These are phyloP conservation scores for Pinus taeda DNA, from an alignment of 75 land plant genomes.

Conservation along the genomic window DNA sequence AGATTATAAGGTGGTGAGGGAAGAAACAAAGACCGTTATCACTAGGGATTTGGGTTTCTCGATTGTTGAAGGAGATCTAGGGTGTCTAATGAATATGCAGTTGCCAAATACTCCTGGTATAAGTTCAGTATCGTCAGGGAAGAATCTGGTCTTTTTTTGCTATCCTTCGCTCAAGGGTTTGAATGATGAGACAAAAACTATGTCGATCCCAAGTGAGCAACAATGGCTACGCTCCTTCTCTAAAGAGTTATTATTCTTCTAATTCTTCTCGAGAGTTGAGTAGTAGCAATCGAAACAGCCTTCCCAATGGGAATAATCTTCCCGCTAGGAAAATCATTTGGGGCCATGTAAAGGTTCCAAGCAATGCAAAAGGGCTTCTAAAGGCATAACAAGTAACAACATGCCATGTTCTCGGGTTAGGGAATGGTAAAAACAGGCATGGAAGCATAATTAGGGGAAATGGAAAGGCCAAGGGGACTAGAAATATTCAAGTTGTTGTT, in stretches of 20 bases:
- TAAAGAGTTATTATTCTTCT: conserved; percentile 1
- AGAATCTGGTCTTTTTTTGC: too few species aligned
- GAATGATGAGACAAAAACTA: too few species aligned
- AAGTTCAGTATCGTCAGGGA: too few species aligned
- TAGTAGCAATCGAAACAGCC: background rate
- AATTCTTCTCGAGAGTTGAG: conserved; percentile 1
- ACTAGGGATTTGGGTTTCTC: too few species aligned
- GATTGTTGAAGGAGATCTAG: too few species aligned
- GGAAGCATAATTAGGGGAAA: conserved; percentile 55
- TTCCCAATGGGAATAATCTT: background rate
- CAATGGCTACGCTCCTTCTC: background rate
- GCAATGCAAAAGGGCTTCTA: background rate
- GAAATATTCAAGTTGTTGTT: conserved; percentile 1
- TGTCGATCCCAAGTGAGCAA: background rate
- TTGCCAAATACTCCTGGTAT: too few species aligned
- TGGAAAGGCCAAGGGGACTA: background rate
- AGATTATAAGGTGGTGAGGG: too few species aligned
- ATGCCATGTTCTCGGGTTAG: conserved; percentile 38
- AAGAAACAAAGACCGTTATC: too few species aligned
- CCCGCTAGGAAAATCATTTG: conserved; percentile 57
- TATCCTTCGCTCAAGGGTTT: too few species aligned
- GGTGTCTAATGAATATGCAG: too few species aligned
- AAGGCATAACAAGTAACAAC: background rate
- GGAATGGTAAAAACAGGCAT: conserved; percentile 53
- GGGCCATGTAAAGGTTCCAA: conserved; percentile 19